These are phyloP conservation scores for Tylopilus vinaceipallidus DNA, from an alignment of 768 basidiomycete species.

Conservation along the genomic window DNA sequence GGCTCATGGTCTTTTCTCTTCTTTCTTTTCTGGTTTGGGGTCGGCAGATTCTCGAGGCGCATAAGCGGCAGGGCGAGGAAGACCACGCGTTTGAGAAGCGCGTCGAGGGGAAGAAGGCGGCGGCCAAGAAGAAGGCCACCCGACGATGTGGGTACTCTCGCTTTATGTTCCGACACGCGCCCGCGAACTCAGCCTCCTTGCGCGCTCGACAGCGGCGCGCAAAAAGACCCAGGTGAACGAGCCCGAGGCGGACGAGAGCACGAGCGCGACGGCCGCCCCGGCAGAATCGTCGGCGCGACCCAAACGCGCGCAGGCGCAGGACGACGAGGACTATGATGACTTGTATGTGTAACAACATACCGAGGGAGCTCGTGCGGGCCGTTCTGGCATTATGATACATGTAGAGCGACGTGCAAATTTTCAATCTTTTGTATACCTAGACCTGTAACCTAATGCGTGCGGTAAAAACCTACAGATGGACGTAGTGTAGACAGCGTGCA, in stretches of 20 bases:
- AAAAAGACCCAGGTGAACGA: slow-evolving; percentile 28
- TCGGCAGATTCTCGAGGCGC: slow-evolving; percentile 76
- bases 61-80: slow-evolving; percentile 82
- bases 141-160: slow-evolving; percentile 36
- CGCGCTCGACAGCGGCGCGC: slow-evolving; percentile 22
- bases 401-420: slow-evolving; percentile 6
- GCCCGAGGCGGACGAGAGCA: slow-evolving; percentile 10
- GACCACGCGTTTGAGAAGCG: slow-evolving; percentile 89
- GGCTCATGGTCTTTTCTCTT: too few relatives aligned
- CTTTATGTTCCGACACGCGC: background rate
- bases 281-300: slow-evolving; percentile 4
- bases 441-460: slow-evolving; percentile 9
- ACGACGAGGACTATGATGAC: slow-evolving; percentile 23
- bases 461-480: slow-evolving; percentile 14
- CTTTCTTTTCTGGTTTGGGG: too few relatives aligned
- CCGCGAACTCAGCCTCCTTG: background rate
- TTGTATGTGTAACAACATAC: slow-evolving; percentile 30
- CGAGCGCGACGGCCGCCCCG: too few relatives aligned
- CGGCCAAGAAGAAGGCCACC: slow-evolving; percentile 72
- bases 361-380: too few relatives aligned
- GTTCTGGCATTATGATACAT: too few relatives aligned
- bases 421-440: slow-evolving; percentile 10
- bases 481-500: background rate
- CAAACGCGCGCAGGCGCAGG: slow-evolving; percentile 4
- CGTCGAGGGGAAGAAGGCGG: slow-evolving; percentile 78